These are phyloP conservation scores for Psidium guajava DNA, from an alignment of 345 rosid species.

Conservation along the genomic window DNA sequence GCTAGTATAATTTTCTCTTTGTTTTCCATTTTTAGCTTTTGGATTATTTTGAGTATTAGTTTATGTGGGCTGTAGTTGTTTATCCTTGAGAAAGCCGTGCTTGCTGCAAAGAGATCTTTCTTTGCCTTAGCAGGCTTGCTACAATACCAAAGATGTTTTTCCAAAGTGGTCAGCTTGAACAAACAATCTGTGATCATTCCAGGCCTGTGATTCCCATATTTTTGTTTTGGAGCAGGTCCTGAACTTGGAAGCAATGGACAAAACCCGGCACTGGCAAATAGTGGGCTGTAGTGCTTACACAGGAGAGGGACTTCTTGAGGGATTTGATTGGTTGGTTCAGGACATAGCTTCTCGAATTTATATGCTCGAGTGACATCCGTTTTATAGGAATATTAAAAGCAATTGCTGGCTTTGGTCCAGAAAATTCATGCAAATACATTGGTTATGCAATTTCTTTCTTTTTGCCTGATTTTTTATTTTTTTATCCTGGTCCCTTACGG, in stretches of 20 bases:
- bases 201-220: background rate
- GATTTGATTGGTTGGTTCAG: slow-evolving; percentile 93
- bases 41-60: background rate
- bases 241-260: slow-evolving; percentile 76
- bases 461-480: background rate
- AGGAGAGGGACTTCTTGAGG: slow-evolving; percentile 77
- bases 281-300: slow-evolving; percentile 88
- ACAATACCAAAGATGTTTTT: background rate
- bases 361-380: slow-evolving; percentile 46
- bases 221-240: slow-evolving; percentile 35
- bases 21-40: background rate
- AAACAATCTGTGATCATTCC: background rate
- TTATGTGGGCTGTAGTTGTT: background rate
- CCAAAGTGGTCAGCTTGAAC: background rate
- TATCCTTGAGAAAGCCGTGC: background rate
- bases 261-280: slow-evolving; percentile 79
- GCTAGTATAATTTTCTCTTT: background rate
- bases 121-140: background rate
- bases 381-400: background rate
- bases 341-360: slow-evolving; percentile 87
- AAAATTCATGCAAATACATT: background rate
- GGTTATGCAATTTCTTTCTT: background rate
- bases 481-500: background rate
- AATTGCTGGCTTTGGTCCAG: background rate
- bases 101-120: background rate